Conservation (phyloP, 371 early-diverging fungal genomes). For the Rhizopus delemar region DNA sequence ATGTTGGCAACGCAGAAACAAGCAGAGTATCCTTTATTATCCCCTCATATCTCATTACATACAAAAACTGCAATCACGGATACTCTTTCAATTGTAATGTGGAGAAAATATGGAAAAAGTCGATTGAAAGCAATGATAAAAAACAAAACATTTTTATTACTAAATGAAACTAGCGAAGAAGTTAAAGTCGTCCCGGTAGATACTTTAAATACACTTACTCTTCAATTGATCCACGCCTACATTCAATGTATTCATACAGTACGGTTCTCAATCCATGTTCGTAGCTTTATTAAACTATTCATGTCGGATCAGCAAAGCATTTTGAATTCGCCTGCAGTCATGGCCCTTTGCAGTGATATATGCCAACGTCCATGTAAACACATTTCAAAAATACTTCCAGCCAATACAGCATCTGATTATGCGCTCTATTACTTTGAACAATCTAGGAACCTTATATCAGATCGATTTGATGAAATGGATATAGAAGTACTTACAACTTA, state of each 20-base stretch:
- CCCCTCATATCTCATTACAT: background rate
- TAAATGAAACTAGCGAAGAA: constrained; percentile 2
- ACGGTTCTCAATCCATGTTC: constrained; percentile 25
- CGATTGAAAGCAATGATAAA: constrained; percentile 26
- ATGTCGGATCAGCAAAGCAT: constrained; percentile 7
- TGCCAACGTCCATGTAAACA: constrained; percentile 36
- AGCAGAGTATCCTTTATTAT: constrained; percentile 17
- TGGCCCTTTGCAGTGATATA: constrained; percentile 34
- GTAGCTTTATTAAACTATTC: constrained; percentile 25
- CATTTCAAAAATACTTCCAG: constrained; percentile 11
- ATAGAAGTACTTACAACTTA: constrained; percentile 32
- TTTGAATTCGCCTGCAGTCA: constrained; percentile 28
- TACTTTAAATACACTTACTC: constrained; percentile 10
- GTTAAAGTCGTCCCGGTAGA: background rate
- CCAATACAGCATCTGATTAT: constrained; percentile 17
- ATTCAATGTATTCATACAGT: constrained; percentile 30
- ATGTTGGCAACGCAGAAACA: constrained; percentile 26
- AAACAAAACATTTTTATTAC: constrained; percentile 9
- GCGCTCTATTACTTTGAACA: constrained; percentile 33
- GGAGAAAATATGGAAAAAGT: constrained; percentile 38
- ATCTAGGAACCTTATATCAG: constrained; percentile 31
- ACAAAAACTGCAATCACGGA: constrained; percentile 6
- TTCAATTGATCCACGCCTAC: constrained; percentile 29
- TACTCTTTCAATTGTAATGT: constrained; percentile 24
- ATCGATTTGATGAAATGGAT: constrained; percentile 37